Percentiles rank a stretch among this genome's conserved stretches.
Conservation (phyloP, 2,329 filamentous ascomycete genomes). For the Claviceps fusiformis region DNA sequence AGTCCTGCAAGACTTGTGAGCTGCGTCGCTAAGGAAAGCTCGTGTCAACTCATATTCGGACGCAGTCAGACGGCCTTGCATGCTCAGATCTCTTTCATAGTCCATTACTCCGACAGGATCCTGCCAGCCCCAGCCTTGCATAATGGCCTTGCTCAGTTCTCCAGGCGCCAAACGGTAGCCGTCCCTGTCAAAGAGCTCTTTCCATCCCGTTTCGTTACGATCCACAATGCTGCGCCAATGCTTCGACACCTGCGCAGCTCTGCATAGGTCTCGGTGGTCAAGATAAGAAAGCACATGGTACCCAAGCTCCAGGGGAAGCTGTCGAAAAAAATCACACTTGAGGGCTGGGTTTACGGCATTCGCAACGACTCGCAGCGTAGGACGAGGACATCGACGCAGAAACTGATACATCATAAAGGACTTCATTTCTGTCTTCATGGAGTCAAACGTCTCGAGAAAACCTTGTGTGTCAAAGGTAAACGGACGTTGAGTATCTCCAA, state of each 20-base stretch:
- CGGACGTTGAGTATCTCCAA: conserved; percentile 8
- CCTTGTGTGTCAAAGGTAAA: conserved; percentile 65
- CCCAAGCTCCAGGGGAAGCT: conserved; percentile 74
- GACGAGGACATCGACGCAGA: conserved; percentile 72
- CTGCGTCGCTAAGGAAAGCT: conserved; percentile 25
- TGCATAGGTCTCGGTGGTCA: conserved; percentile 73
- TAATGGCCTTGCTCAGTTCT: conserved; percentile 74
- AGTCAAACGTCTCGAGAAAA: conserved; percentile 82
- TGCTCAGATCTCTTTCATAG: conserved; percentile 68
- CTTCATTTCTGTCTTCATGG: conserved; percentile 83
- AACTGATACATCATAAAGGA: conserved; percentile 96
- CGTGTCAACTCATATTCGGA: conserved; percentile 39
- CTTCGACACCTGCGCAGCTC: conserved; percentile 84
- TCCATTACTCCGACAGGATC: conserved; percentile 63
- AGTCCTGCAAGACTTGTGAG: conserved; percentile 28
- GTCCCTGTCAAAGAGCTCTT: conserved; percentile 74
- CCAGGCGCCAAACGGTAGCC: conserved; percentile 66
- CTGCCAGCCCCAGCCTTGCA: conserved; percentile 96
- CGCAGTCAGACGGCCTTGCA: conserved; percentile 36
- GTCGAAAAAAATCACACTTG: conserved; percentile 82
- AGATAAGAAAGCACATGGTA: conserved; percentile 81
- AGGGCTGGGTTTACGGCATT: conserved; percentile 85
- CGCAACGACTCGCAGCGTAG: conserved; percentile 79
- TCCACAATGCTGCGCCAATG: conserved; percentile 87
- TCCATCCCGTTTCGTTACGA: conserved; percentile 91